Conservation (phyloP, 805 yeast species). For the Metschnikowia amazonensis region DNA sequence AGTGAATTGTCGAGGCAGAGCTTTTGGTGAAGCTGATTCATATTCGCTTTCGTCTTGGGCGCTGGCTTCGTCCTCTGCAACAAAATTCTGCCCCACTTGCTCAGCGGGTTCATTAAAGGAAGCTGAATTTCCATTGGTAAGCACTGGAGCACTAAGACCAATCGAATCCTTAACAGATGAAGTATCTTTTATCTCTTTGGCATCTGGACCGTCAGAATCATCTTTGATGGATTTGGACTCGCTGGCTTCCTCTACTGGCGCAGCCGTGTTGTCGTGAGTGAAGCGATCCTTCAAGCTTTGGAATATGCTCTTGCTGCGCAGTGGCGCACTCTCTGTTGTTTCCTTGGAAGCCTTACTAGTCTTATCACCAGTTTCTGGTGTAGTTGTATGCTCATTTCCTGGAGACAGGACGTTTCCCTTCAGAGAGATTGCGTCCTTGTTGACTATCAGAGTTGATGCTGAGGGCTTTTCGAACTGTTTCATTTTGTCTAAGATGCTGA, state of each 20-base stretch:
- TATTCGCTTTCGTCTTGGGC: not conserved
- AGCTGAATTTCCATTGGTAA: not conserved
- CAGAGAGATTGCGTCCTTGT: not conserved
- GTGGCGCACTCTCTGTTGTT: constrained; percentile 9
- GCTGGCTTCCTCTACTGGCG: not conserved
- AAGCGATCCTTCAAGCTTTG: constrained; percentile 33
- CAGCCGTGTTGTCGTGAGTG: constrained; percentile 12
- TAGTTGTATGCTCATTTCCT: not conserved
- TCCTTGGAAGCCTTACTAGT: constrained; percentile 1
- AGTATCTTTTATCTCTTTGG: not conserved
- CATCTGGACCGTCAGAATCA: not conserved
- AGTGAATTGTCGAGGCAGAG: not conserved
- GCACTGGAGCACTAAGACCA: not conserved
- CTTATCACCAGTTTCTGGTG: not conserved
- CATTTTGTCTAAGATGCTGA: constrained; percentile 31
- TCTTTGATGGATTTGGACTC: not conserved
- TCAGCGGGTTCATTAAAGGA: not conserved
- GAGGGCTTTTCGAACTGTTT: constrained; percentile 29
- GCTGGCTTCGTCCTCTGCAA: not conserved
- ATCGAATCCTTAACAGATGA: not conserved
- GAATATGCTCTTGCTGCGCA: constrained; percentile 29
- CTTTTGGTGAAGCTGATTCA: not conserved
- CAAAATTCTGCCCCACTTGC: not conserved
- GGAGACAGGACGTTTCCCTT: not conserved
- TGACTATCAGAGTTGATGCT: not conserved